Evolutionary conservation across 495 filamentous ascomycete genomes (phyloP).

Genomic region (Pyrenopolyporus hunteri): DNA sequence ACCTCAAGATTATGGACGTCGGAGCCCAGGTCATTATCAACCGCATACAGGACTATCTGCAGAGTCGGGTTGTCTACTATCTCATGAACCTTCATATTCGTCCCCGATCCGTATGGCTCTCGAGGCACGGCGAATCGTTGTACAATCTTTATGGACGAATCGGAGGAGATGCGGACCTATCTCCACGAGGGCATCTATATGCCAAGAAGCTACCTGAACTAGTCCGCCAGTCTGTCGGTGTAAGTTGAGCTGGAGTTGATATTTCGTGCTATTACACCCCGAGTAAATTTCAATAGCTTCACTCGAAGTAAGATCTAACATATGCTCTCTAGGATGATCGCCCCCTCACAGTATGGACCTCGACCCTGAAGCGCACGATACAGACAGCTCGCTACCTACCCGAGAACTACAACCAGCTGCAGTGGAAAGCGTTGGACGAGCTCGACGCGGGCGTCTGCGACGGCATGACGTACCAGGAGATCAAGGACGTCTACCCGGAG

Average conservation of each 20-base stretch:
- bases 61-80: slow-evolving; percentile 95
- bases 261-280: not conserved
- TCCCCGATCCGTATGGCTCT: slow-evolving; percentile 96
- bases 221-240: slow-evolving; percentile 78
- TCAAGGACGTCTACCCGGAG: slow-evolving; percentile 86
- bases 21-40: slow-evolving; percentile 96
- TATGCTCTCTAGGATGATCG: slow-evolving; percentile 59
- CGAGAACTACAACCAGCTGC: slow-evolving; percentile 80
- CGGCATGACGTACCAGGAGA: slow-evolving; percentile 90
- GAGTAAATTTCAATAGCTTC: not conserved
- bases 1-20: slow-evolving; percentile 96
- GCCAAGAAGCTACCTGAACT: slow-evolving; percentile 80
- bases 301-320: slow-evolving; percentile 9
- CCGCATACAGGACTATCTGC: slow-evolving; percentile 93
- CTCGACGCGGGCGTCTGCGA: slow-evolving; percentile 96
- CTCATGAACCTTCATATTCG: slow-evolving; percentile 98
- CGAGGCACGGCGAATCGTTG: slow-evolving; percentile 93
- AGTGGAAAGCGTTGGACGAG: slow-evolving; percentile 98
- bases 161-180: slow-evolving; percentile 88
- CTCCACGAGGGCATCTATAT: slow-evolving; percentile 85
- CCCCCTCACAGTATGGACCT: slow-evolving; percentile 95
- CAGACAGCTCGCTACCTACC: slow-evolving; percentile 84
- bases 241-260: slow-evolving; percentile 44
- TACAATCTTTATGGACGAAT: slow-evolving; percentile 89
- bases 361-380: slow-evolving; percentile 90